Percentiles rank a stretch among this genome's conserved stretches.
These are phyloP conservation scores for Erodium maritimum DNA, from an alignment of 345 rosid genomes.

Conservation along the genomic window DNA sequence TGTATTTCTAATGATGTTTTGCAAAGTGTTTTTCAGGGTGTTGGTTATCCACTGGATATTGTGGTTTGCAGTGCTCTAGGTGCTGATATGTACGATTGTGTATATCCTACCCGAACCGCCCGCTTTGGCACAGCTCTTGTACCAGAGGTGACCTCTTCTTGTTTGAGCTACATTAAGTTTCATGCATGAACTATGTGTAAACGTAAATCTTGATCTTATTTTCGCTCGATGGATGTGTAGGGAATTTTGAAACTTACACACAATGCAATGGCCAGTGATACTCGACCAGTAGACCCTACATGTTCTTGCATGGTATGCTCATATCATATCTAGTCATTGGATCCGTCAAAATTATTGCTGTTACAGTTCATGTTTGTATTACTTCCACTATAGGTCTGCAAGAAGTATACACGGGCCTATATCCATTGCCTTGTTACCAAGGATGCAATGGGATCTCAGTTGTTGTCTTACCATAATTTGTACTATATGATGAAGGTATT, in stretches of 20 bases:
- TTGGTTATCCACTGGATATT: constrained; percentile 71
- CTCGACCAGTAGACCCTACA: constrained; percentile 54
- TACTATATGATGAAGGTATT: constrained; percentile 55
- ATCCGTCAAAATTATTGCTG: too few relatives aligned
- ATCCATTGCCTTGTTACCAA: constrained; percentile 63
- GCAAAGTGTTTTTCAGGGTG: constrained; percentile 43
- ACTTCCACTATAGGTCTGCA: constrained; percentile 44
- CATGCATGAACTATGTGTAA: too few relatives aligned
- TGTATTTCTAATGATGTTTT: too few relatives aligned
- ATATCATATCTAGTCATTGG: too few relatives aligned
- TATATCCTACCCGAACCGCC: constrained; percentile 78
- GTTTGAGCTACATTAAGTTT: too few relatives aligned
- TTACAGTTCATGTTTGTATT: too few relatives aligned
- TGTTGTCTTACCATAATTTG: constrained; percentile 65
- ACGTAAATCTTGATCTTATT: too few relatives aligned
- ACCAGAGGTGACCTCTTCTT: constrained; percentile 43
- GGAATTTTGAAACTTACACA: constrained; percentile 65
- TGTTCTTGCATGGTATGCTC: constrained; percentile 57
- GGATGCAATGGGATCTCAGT: constrained; percentile 82
- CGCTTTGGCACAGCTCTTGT: constrained; percentile 73
- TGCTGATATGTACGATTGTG: constrained; percentile 79
- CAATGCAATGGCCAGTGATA: constrained; percentile 51
- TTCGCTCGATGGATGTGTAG: constrained; percentile 31
- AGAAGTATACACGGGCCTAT: constrained; percentile 61
- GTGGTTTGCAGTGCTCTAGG: constrained; percentile 84